Percentiles rank a stretch among this genome's conserved stretches.
Conservation (phyloP, 495 filamentous ascomycete species). For the Venustampulla echinocandica region DNA sequence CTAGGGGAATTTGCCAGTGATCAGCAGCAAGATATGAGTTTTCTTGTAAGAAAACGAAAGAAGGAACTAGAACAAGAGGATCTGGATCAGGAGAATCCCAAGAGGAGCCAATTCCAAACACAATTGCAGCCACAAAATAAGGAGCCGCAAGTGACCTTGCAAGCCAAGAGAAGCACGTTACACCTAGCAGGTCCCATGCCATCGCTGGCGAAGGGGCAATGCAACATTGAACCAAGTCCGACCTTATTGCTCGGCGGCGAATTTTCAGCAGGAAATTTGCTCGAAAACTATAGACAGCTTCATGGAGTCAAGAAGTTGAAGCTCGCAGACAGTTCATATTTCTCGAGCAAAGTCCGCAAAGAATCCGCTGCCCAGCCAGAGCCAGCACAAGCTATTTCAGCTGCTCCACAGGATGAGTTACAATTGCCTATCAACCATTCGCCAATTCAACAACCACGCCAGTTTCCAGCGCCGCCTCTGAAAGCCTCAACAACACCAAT, state of each 20-base stretch:
- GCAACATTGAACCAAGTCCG: not conserved
- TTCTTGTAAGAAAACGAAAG: constrained; percentile 18
- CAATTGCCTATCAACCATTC: constrained; percentile 7
- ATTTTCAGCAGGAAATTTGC: constrained; percentile 26
- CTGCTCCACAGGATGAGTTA: not conserved
- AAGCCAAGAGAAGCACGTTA: not conserved
- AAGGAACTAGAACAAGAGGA: constrained; percentile 9
- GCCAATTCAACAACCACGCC: constrained; percentile 3
- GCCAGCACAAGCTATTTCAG: not conserved
- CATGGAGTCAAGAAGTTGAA: constrained; percentile 28
- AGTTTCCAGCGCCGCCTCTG: constrained; percentile 11
- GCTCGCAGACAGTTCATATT: constrained; percentile 23
- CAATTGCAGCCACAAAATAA: not conserved
- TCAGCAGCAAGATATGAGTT: constrained; percentile 7
- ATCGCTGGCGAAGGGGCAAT: not conserved
- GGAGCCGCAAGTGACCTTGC: not conserved
- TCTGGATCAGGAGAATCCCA: not conserved
- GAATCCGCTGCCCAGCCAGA: not conserved
- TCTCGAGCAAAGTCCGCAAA: constrained; percentile 1
- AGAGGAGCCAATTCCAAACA: not conserved
- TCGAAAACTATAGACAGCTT: constrained; percentile 39
- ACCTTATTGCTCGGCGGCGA: constrained; percentile 4
- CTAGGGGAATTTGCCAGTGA: constrained; percentile 1
- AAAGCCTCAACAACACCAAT: constrained; percentile 19
- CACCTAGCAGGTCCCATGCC: constrained; percentile 1